Conservation (phyloP, 176 grass and related monocot genomes). For the Oryza longistaminata region DNA sequence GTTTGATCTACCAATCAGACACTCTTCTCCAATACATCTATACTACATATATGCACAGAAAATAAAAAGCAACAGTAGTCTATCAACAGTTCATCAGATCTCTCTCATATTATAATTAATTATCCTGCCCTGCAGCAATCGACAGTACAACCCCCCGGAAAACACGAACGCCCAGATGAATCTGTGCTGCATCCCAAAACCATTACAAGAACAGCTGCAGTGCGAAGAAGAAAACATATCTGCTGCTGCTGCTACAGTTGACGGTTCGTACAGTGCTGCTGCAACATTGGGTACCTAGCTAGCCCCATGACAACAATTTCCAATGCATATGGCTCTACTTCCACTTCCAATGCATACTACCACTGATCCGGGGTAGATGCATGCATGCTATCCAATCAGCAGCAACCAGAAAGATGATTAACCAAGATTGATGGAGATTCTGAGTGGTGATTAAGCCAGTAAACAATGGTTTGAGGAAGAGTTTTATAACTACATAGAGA, state of each 20-base stretch:
- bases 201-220: not conserved
- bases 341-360: not conserved
- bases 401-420: not conserved
- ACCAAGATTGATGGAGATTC: not conserved
- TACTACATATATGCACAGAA: not conserved
- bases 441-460: not conserved
- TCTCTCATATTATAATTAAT: not conserved
- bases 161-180: slow-evolving; percentile 26
- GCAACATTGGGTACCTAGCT: slow-evolving; percentile 9
- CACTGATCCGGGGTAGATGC: too few relatives aligned
- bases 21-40: not conserved
- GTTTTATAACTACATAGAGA: slow-evolving; percentile 12
- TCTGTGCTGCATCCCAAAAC: slow-evolving; percentile 20
- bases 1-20: not conserved
- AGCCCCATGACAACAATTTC: not conserved
- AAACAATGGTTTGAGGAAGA: not conserved
- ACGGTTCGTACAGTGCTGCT: not conserved
- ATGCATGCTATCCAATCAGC: slow-evolving; percentile 2
- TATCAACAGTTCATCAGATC: slow-evolving; percentile 29
- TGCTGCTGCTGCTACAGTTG: not conserved
- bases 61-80: not conserved
- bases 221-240: too few relatives aligned
- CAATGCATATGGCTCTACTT: slow-evolving; percentile 16
- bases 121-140: not conserved
- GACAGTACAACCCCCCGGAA: slow-evolving; percentile 25